Percentiles rank a stretch among this genome's conserved stretches.
Evolutionary conservation across 768 basidiomycete genomes (phyloP).

Genomic region (Hypholoma sublateritium): DNA sequence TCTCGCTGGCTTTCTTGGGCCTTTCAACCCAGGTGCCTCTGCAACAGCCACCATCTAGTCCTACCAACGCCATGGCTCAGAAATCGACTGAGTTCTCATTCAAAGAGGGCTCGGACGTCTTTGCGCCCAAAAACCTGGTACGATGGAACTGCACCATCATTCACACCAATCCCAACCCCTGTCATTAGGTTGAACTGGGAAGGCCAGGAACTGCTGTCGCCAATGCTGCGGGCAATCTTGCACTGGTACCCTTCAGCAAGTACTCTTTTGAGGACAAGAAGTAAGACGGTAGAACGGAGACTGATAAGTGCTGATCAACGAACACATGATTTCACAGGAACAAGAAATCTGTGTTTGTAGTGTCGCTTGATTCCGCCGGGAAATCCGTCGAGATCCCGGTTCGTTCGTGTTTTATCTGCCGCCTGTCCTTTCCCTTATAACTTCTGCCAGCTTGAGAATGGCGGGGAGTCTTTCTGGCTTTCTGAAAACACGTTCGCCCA

Average conservation of each 20-base stretch:
- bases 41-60: constrained; percentile 23
- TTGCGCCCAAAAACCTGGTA: constrained; percentile 70
- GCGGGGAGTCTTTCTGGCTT: constrained; percentile 82
- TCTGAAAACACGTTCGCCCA: constrained; percentile 69
- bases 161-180: neutral
- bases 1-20: constrained; percentile 52
- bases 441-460: constrained; percentile 48
- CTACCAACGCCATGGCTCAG: constrained; percentile 23
- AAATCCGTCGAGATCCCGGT: constrained; percentile 56
- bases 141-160: constrained; percentile 2
- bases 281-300: constrained; percentile 37
- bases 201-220: constrained; percentile 68
- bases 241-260: constrained; percentile 62
- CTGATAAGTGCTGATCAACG: too few species aligned
- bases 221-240: constrained; percentile 68
- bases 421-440: neutral
- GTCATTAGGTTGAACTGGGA: constrained; percentile 51
- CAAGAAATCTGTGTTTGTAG: constrained; percentile 64
- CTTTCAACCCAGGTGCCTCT: constrained; percentile 57
- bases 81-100: constrained; percentile 48
- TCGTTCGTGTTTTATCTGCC: constrained; percentile 15
- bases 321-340: constrained; percentile 44
- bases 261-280: constrained; percentile 74
- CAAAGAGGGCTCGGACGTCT: constrained; percentile 56
- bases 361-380: constrained; percentile 51